Percentiles rank a stretch among this genome's conserved stretches.
Evolutionary conservation across 2,329 filamentous ascomycete genomes (phyloP).

Genomic region (Beauveria medogensis): DNA sequence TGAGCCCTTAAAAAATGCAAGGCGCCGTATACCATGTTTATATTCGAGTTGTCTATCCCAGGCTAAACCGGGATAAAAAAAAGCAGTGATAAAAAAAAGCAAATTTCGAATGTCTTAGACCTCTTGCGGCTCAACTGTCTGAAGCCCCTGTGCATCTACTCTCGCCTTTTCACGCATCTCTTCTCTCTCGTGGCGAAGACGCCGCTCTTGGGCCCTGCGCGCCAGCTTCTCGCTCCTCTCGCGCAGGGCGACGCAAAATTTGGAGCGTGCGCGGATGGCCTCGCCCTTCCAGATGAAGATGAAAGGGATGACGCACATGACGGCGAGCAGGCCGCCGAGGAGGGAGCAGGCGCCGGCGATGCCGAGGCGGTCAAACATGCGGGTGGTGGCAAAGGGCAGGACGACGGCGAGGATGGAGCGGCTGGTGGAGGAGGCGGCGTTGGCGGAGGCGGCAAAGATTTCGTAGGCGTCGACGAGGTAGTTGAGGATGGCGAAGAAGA

Average conservation of each 20-base stretch:
- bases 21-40: neutral
- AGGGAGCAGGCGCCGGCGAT: constrained; percentile 45
- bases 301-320: constrained; percentile 44
- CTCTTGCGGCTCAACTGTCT: neutral
- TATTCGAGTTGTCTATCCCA: neutral
- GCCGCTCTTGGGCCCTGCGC: constrained; percentile 28
- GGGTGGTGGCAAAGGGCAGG: constrained; percentile 46
- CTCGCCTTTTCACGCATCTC: constrained; percentile 17
- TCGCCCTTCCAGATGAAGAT: constrained; percentile 48
- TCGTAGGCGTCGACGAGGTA: constrained; percentile 62
- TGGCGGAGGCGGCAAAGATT: constrained; percentile 64
- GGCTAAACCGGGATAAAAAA: neutral
- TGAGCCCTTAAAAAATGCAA: neutral
- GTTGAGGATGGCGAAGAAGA: constrained; percentile 57
- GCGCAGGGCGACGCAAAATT: constrained; percentile 54
- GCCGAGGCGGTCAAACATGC: constrained; percentile 40
- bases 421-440: constrained; percentile 74
- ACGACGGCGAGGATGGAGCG: constrained; percentile 88
- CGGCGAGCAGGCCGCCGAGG: constrained; percentile 39
- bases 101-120: neutral
- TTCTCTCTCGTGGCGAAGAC: constrained; percentile 21
- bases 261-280: constrained; percentile 46
- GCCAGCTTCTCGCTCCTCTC: constrained; percentile 41
- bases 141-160: neutral
- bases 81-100: neutral